phyloP scores from a whole-genome alignment of 305 asterid species.

The Solanum hybrid region DNA sequence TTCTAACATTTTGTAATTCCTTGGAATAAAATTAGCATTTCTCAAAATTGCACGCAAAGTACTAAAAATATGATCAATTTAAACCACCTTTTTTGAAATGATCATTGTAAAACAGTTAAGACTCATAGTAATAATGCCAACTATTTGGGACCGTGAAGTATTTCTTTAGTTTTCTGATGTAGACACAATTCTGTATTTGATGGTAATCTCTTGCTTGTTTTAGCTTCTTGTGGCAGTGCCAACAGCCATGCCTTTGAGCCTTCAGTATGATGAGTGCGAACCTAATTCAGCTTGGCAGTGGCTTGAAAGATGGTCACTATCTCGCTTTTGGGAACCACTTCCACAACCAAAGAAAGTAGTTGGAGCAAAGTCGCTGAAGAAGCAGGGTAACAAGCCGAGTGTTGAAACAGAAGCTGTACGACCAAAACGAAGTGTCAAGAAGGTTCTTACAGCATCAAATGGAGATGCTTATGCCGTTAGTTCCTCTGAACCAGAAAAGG shows the following conservation, averaged over 20 bases:
- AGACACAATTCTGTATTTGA: background rate
- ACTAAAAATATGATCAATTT: background rate
- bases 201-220: background rate
- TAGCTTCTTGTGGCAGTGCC: constrained; percentile 74
- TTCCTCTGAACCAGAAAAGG: constrained; percentile 50
- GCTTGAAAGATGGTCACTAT: constrained; percentile 87
- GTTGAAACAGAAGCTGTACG: constrained; percentile 45
- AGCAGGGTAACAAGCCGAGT: constrained; percentile 23
- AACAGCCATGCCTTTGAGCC: constrained; percentile 69
- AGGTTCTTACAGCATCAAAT: constrained; percentile 33
- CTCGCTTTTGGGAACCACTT: constrained; percentile 70
- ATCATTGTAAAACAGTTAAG: background rate
- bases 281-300: constrained; percentile 82
- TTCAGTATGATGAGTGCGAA: constrained; percentile 64
- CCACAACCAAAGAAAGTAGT: constrained; percentile 27
- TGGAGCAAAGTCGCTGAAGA: constrained; percentile 50
- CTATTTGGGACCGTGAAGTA: background rate
- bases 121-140: background rate
- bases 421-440: constrained; percentile 56
- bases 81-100: background rate
- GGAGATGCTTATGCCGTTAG: constrained; percentile 36
- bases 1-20: background rate
- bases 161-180: background rate
- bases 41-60: background rate
- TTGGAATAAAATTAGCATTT: background rate